Base-by-base conservation (phyloP, 2,329 filamentous ascomycete genomes). In the Furcasterigmium furcatum region DNA sequence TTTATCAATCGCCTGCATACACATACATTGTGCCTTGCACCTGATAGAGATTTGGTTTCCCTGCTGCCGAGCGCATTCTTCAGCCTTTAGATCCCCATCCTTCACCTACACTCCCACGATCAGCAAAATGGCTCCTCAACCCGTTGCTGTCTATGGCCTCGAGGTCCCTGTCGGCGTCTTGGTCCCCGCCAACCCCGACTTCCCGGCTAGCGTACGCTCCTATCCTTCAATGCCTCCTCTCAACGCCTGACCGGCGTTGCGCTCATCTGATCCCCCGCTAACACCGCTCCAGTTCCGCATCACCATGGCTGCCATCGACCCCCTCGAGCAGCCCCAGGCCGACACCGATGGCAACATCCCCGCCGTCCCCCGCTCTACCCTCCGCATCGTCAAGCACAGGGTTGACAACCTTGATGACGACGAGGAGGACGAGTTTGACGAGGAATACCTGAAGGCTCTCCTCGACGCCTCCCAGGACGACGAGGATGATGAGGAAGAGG, bases 241-340 rank as follows among this genome's bases (percentile, higher is more conserved):
- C 20, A 9, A 13, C 12, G 30, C 27, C 18, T 16, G 25, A 22
- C 36, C 38, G n/a, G n/a, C 41, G 44, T 52, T 19, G n/a, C 16
- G 34, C 9, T 19, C 34, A 10, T 10, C 19, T 12, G 34, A n/a
- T n/a, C n/a, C n/a, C 40, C 34, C 13, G 50, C 64, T 68, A 52
- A 71, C 51, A 54, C n/a, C 39, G 43, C 41, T 41, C 22, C 60
- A 96, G 91, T 95, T 96, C 74, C 90, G 90, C 66, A 90, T 99
- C 63, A 97, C 91, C 61, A 99, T 99, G 94, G 94, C 95, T 60
- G 94, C 94, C 55, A 86, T 99, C 66, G 92, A 99, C 66, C 94
- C 94, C 47, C 90, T 82, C 60, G 88, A 88, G 58, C 77, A 82
- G 57, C 79, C 84, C 29, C 79, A 89, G 66, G 76, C 76, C 48